Evolutionary conservation across 2,329 filamentous ascomycete genomes (phyloP), one percentile per base, ranked within the genome.

Genomic region (Alternaria solani): DNA sequence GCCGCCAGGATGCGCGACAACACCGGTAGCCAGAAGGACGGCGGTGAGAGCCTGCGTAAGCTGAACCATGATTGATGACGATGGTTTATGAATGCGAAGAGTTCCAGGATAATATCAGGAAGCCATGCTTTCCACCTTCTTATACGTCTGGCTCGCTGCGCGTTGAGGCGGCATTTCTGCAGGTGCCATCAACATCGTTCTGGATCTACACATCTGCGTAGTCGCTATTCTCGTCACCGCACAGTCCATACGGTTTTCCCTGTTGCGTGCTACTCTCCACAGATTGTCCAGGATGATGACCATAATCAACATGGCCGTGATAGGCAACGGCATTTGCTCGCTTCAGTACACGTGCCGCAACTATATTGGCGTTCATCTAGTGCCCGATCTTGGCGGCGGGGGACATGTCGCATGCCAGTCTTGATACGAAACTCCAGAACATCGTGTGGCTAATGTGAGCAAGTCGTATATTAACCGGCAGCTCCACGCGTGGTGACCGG

Each of bases 1-100:
- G 48, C 79, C 78, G 11, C 79, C 79, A 0, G 79, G 79, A 57
- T 81, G 80, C 23, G 80, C 79, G 46, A 73, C 43, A 23, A 64
- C 69, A 12, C 66, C 62, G n/a, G 65, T 67, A 38, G 74, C 68
- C 55, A 74, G 51, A 62, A 76, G 65, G 11, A 62, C 58, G 48
- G 68, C 63, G 26, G 65, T 44, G 41, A 75, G 39, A 57, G 68
- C 65, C 30, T 73, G 69, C 5, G 68, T 59, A 30, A 75, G 48
- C 16, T 72, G 68, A 60, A 76, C 73, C 72, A 76, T 75, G 26
- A 47, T 51, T 42, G n/a, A 16, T 36, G 7, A 7, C 5, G 44
- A 38, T 11, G 16, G 25, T 43, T 20, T 16, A 20, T 48, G 34
- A 26, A 14, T 7, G 36, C 23, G 48, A 53, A 11, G 23, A 52